Conservation (phyloP, 73 alveolate genomes). For the Stentor roeselii region DNA sequence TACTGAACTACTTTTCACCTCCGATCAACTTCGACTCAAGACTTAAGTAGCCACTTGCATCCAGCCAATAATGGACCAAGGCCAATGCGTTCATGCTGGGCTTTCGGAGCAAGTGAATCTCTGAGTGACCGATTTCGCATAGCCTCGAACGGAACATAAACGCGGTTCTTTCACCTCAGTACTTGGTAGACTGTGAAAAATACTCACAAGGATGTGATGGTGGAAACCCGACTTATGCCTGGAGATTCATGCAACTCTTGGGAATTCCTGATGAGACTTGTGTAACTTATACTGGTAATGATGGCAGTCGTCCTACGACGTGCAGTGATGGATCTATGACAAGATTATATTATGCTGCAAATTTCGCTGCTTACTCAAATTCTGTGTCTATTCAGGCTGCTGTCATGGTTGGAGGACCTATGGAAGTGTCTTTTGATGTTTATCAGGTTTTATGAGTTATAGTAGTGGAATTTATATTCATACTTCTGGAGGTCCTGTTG, state of each 20-base stretch:
- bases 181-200: conserved; percentile 65
- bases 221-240: conserved; percentile 39
- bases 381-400: conserved; percentile 11
- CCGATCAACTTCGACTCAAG: conserved; percentile 46
- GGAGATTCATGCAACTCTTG: not conserved
- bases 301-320: not conserved
- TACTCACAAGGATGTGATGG: conserved; percentile 75
- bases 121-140: conserved; percentile 93
- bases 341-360: not conserved
- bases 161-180: conserved; percentile 72
- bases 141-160: conserved; percentile 43
- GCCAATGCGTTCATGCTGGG: conserved; percentile 98
- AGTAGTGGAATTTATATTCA: conserved; percentile 73
- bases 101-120: conserved; percentile 93
- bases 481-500: conserved; percentile 61
- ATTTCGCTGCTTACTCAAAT: not conserved
- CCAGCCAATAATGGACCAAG: conserved; percentile 41
- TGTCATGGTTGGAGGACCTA: not conserved
- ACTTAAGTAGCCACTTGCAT: conserved; percentile 42
- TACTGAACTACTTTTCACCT: not conserved
- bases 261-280: not conserved
- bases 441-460: conserved; percentile 81
- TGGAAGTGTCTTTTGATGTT: conserved; percentile 21
- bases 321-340: conserved; percentile 6
- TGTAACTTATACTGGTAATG: not conserved